Conservation (phyloP, 176 grass and related monocot species). For the Carex myosuroides region DNA sequence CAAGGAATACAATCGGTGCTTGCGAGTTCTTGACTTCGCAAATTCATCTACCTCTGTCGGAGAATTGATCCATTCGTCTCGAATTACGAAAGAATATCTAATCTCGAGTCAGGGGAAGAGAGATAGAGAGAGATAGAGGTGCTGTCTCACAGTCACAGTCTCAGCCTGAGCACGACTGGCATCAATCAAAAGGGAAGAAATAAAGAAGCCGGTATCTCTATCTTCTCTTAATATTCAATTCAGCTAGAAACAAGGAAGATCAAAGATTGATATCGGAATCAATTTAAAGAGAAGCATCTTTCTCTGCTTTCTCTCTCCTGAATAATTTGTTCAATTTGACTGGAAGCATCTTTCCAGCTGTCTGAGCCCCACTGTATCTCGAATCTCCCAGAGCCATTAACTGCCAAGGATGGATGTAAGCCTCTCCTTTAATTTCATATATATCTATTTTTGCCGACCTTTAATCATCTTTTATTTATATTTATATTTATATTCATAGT, state of each 20-base stretch:
- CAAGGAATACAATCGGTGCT: neutral
- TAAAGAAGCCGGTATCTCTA: neutral
- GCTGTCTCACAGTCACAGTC: neutral
- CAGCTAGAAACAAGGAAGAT: neutral
- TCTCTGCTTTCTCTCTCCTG: neutral
- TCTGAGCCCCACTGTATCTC: neutral
- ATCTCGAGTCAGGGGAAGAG: neutral
- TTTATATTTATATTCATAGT: neutral
- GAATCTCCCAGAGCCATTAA: neutral
- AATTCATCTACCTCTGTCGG: neutral
- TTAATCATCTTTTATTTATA: neutral
- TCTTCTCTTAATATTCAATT: neutral
- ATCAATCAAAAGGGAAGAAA: neutral
- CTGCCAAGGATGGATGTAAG: slow-evolving; percentile 9
- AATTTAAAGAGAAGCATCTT: neutral
- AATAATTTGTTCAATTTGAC: neutral
- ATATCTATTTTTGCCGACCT: neutral
- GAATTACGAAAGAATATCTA: neutral
- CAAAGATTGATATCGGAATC: neutral
- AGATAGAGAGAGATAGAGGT: neutral
- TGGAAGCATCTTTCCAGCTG: neutral
- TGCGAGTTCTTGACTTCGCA: neutral
- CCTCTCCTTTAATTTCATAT: slow-evolving; percentile 9
- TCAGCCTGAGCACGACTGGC: neutral
- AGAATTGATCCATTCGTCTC: neutral